These are phyloP conservation scores for Aureobasidium mangrovei DNA, from an alignment of 2,329 filamentous ascomycete species.

Conservation along the genomic window DNA sequence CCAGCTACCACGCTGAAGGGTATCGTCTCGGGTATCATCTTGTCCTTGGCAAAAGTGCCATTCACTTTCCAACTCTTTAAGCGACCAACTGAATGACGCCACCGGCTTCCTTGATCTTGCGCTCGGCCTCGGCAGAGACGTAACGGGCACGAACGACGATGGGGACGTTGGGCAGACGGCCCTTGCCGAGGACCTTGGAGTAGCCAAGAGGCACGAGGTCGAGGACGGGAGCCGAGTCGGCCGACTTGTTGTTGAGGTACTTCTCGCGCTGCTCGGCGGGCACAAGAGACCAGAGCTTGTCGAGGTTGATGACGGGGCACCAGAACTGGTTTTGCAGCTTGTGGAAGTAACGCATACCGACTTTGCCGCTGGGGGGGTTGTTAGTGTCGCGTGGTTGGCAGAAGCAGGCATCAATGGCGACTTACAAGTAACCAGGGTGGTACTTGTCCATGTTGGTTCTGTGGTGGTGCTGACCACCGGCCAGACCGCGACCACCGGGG, in stretches of 20 bases:
- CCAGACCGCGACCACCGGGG: conserved; percentile 71
- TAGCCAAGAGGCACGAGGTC: conserved; percentile 96
- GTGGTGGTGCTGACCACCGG: conserved; percentile 99
- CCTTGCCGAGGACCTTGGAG: conserved; percentile 98
- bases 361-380: conserved; percentile 53
- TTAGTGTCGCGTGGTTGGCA: too few species aligned
- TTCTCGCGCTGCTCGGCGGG: conserved; percentile 86
- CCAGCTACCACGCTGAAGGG: conserved; percentile 11
- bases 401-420: too few species aligned
- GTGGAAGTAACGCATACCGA: conserved; percentile 64
- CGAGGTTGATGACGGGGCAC: conserved; percentile 13
- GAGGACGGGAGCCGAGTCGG: conserved; percentile 92
- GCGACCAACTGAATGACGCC: conserved; percentile 93
- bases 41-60: too few species aligned
- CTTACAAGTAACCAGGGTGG: conserved; percentile 88
- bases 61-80: conserved; percentile 37
- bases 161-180: conserved; percentile 84
- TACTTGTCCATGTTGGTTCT: conserved; percentile 87
- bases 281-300: conserved; percentile 87
- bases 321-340: conserved; percentile 80
- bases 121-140: conserved; percentile 92
- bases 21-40: not conserved
- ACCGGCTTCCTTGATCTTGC: conserved; percentile 98
- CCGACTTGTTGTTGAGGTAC: conserved; percentile 66
- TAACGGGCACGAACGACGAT: conserved; percentile 91